Conservation (phyloP, 164 flowering plant species). For the Vitis vinifera region DNA sequence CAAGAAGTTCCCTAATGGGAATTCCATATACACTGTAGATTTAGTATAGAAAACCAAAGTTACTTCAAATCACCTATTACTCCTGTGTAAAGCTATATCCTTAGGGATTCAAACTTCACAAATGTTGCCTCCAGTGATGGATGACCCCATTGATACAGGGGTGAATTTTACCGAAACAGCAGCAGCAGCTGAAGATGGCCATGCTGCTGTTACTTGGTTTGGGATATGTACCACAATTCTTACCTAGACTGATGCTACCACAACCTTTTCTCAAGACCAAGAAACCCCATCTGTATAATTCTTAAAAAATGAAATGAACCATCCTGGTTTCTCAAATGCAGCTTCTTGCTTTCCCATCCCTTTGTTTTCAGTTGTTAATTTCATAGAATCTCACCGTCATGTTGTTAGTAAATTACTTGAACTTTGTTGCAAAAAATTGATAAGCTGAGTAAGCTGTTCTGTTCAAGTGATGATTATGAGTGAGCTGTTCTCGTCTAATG, state of each 20-base stretch:
- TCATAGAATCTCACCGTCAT: background rate
- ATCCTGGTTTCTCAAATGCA: background rate
- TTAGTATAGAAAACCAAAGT: slow-evolving; percentile 28
- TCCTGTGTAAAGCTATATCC: background rate
- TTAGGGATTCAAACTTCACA: background rate
- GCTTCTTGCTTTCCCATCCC: background rate
- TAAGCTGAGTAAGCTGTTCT: background rate
- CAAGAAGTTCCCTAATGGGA: slow-evolving; percentile 57
- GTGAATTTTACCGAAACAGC: slow-evolving; percentile 32
- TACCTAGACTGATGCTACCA: background rate
- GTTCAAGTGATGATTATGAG: too few relatives aligned
- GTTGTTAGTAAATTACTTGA: background rate
- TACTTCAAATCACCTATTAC: background rate
- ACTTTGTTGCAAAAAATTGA: background rate
- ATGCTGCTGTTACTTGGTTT: slow-evolving; percentile 2
- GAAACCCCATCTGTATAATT: background rate
- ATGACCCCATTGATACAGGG: slow-evolving; percentile 12
- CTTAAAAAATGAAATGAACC: background rate
- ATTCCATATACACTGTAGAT: slow-evolving; percentile 37
- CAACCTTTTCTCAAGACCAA: background rate
- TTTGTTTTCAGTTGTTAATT: background rate
- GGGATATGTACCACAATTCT: background rate
- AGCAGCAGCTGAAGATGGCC: slow-evolving; percentile 30
- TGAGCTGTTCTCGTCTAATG: too few relatives aligned
- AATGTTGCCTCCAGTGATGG: slow-evolving; percentile 35